A percentile compares a stretch with the other conserved stretches of the same genome.
Evolutionary conservation across 441 rosid genomes (phyloP).

Genomic region (Brassica balearica): DNA sequence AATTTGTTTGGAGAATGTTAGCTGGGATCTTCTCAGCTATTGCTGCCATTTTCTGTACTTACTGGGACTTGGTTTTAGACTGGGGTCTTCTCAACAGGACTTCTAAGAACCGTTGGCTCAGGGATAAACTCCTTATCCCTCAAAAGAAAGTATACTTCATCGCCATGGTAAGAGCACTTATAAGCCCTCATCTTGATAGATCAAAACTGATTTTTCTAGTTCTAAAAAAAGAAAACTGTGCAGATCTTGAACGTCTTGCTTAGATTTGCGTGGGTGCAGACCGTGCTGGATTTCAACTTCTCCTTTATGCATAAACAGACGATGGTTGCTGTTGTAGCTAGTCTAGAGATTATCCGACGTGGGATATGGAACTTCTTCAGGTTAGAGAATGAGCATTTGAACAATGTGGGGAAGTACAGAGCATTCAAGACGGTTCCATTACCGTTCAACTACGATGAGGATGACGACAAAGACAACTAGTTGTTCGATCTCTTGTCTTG

Average conservation of each 20-base stretch:
- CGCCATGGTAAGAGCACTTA: conserved; percentile 61
- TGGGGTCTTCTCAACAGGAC: conserved; percentile 75
- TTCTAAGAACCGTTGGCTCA: conserved; percentile 73
- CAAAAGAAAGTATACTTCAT: conserved; percentile 56
- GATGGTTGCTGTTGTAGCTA: conserved; percentile 56
- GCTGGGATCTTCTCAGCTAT: conserved; percentile 62
- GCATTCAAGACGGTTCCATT: conserved; percentile 66
- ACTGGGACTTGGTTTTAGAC: conserved; percentile 76
- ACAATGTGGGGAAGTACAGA: conserved; percentile 31
- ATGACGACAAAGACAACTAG: conserved; percentile 47
- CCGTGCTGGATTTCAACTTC: conserved; percentile 52
- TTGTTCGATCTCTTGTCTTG: background rate
- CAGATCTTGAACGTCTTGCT: conserved; percentile 69
- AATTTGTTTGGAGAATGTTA: conserved; percentile 47
- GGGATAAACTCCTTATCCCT: conserved; percentile 81
- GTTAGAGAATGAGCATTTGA: conserved; percentile 61
- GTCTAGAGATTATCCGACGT: conserved; percentile 80
- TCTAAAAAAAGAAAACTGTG: background rate
- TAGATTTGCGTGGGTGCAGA: conserved; percentile 80
- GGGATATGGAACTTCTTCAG: conserved; percentile 94
- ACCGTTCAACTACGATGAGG: conserved; percentile 2
- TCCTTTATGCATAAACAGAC: conserved; percentile 50
- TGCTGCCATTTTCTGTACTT: conserved; percentile 64
- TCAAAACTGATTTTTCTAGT: background rate
- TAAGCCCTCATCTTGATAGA: background rate